Conservation (phyloP, 2,329 filamentous ascomycete genomes). For the Drechslerella dactyloides region DNA sequence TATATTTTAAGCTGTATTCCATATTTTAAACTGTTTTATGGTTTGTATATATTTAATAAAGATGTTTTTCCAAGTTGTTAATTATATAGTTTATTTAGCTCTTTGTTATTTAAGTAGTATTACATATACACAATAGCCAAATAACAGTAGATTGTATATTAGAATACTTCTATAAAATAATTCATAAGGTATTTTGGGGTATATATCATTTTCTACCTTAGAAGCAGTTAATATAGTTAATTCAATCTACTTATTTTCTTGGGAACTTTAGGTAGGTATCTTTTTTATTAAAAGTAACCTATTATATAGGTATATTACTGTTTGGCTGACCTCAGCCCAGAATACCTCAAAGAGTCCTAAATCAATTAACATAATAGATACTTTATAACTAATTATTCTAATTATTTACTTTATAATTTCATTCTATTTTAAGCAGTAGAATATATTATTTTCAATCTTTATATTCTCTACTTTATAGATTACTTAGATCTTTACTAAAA, state of each 20-base stretch:
- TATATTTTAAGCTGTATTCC: constrained; percentile 7
- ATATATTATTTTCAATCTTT: neutral
- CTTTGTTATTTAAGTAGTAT: neutral
- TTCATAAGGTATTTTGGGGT: neutral
- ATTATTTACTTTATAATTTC: constrained; percentile 17
- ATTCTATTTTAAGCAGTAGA: constrained; percentile 4
- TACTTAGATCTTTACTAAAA: neutral
- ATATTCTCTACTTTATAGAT: constrained; percentile 2
- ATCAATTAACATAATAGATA: neutral
- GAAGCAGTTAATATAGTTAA: neutral
- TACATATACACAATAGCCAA: no score
- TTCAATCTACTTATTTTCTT: constrained; percentile 1
- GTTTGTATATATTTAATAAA: constrained; percentile 13
- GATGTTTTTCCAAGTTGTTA: neutral
- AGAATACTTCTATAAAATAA: neutral
- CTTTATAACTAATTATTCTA: constrained; percentile 1
- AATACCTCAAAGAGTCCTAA: neutral
- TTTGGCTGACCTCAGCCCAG: neutral
- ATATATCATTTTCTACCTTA: neutral
- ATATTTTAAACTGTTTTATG: constrained; percentile 6
- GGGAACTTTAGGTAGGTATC: neutral
- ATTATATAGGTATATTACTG: constrained; percentile 5
- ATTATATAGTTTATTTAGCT: constrained; percentile 6
- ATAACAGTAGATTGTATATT: neutral
- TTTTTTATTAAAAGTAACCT: constrained; percentile 6